Evolutionary conservation across 139 green algal species (phyloP).

Genomic region (Haematococcus sp.): DNA sequence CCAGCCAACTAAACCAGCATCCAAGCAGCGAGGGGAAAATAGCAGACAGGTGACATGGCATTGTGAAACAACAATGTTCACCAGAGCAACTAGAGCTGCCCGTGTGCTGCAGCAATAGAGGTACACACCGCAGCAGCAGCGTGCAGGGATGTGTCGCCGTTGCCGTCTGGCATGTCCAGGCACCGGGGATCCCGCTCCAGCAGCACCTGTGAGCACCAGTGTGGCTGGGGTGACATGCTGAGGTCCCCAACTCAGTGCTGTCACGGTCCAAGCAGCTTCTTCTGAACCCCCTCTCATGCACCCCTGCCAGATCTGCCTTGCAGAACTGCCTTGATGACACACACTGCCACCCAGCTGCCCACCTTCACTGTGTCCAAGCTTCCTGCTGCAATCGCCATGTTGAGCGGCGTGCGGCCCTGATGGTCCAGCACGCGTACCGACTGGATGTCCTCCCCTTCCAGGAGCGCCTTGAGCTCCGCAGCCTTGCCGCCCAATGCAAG

Average conservation of each 20-base stretch:
- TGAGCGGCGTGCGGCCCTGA: slow-evolving; percentile 50
- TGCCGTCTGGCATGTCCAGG: slow-evolving; percentile 43
- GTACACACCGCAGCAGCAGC: slow-evolving; percentile 29
- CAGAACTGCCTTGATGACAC: too few species aligned
- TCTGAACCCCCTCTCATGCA: too few species aligned
- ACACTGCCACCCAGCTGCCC: slow-evolving; percentile 1
- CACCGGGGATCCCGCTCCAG: slow-evolving; percentile 35
- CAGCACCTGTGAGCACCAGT: slow-evolving; percentile 29
- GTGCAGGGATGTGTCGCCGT: slow-evolving; percentile 57
- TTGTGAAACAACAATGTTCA: too few species aligned
- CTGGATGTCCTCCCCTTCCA: slow-evolving; percentile 8
- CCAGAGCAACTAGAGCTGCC: too few species aligned
- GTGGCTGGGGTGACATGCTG: too few species aligned
- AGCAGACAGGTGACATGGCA: too few species aligned
- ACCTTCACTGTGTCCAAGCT: slow-evolving; percentile 47
- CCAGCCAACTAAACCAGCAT: too few species aligned
- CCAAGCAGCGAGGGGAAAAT: too few species aligned
- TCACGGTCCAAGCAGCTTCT: too few species aligned
- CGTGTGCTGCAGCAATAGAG: not conserved
- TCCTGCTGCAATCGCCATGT: slow-evolving; percentile 44
- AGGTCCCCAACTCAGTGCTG: too few species aligned
- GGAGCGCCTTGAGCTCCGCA: slow-evolving; percentile 37
- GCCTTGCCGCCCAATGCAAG: slow-evolving; percentile 37
- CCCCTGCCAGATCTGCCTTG: too few species aligned
- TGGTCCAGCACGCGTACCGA: slow-evolving; percentile 47